Evolutionary conservation across 2,329 filamentous ascomycete species (phyloP).

Genomic region (Colletotrichum cordylinicola): DNA sequence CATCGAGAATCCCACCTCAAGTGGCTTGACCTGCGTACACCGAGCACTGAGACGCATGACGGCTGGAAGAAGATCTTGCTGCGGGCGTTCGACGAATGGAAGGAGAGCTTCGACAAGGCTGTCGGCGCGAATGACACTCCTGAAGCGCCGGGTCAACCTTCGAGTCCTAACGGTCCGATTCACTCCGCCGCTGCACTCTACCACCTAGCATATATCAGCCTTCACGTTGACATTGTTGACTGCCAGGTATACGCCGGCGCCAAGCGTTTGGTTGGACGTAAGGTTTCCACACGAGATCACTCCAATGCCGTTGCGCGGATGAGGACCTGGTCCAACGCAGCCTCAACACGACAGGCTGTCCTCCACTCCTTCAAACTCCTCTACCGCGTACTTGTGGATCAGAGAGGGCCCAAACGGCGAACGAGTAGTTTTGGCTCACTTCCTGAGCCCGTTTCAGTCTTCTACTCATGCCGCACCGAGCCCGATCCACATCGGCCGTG

Average conservation of each 20-base stretch:
- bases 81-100: constrained; percentile 86
- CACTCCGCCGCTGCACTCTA: constrained; percentile 83
- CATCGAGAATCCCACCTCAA: constrained; percentile 85
- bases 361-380: constrained; percentile 86
- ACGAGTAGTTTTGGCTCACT: constrained; percentile 19
- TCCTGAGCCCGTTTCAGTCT: constrained; percentile 40
- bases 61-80: constrained; percentile 82
- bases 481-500: constrained; percentile 85
- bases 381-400: constrained; percentile 72
- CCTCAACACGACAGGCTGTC: constrained; percentile 79
- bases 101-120: constrained; percentile 79
- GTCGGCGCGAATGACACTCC: constrained; percentile 46
- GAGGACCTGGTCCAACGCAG: constrained; percentile 78
- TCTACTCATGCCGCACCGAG: constrained; percentile 80
- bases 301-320: constrained; percentile 76
- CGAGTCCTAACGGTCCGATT: constrained; percentile 66
- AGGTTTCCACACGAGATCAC: constrained; percentile 79
- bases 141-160: constrained; percentile 52
- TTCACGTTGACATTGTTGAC: constrained; percentile 88
- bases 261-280: constrained; percentile 76
- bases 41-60: constrained; percentile 65
- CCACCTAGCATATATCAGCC: constrained; percentile 86
- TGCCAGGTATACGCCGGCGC: constrained; percentile 89
- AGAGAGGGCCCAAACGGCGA: constrained; percentile 37
- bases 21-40: constrained; percentile 73